Percentiles rank a stretch among this genome's conserved stretches.
Evolutionary conservation across 148 eudicot genomes (phyloP).

Genomic region (Pharnaceum exiguum): DNA sequence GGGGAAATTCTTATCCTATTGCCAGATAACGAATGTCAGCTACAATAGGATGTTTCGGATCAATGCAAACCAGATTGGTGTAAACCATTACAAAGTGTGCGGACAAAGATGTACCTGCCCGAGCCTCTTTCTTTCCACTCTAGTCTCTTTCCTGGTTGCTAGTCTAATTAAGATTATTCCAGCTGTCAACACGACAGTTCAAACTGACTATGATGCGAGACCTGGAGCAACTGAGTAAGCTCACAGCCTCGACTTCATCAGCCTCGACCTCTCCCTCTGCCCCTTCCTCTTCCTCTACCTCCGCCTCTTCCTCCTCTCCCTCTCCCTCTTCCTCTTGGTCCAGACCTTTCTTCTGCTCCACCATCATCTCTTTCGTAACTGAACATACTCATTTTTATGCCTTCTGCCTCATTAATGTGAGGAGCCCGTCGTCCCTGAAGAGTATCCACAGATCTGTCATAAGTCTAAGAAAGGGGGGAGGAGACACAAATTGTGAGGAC

Average conservation of each 20-base stretch:
- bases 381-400: slow-evolving; percentile 72
- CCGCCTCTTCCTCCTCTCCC: slow-evolving; percentile 38
- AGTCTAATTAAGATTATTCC: too few relatives aligned
- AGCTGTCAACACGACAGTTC: too few relatives aligned
- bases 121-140: too few relatives aligned
- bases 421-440: slow-evolving; percentile 49
- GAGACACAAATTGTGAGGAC: not conserved
- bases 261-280: slow-evolving; percentile 39
- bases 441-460: not conserved
- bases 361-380: slow-evolving; percentile 55
- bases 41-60: too few relatives aligned
- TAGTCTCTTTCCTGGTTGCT: too few relatives aligned
- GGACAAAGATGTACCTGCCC: too few relatives aligned
- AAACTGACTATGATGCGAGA: too few relatives aligned
- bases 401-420: slow-evolving; percentile 40
- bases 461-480: not conserved
- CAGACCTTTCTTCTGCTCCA: slow-evolving; percentile 32
- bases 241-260: slow-evolving; percentile 1
- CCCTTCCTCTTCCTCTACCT: slow-evolving; percentile 33
- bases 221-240: not conserved
- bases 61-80: too few relatives aligned
- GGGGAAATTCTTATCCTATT: too few relatives aligned
- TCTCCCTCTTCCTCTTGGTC: slow-evolving; percentile 61
- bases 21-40: too few relatives aligned
- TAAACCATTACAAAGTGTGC: too few relatives aligned